phyloP scores from a whole-genome alignment of 2,329 filamentous ascomycete genomes.

The Pseudogymnoascus sp. region DNA sequence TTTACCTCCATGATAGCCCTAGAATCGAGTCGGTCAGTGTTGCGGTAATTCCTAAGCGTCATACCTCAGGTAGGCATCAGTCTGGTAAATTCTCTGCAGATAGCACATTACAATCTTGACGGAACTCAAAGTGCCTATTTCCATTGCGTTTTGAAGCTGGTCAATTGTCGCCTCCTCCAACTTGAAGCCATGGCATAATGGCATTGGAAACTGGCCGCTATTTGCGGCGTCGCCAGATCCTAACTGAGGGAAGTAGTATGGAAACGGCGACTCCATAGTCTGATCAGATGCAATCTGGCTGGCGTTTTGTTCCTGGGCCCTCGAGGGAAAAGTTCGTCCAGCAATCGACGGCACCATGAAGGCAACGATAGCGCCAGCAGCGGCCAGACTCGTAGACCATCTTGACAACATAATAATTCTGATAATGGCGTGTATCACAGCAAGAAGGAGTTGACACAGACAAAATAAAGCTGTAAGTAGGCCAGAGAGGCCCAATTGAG shows the following conservation, averaged over 20 bases:
- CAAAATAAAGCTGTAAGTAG: neutral
- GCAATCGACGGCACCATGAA: neutral
- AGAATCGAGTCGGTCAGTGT: conserved; percentile 3
- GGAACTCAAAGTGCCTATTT: conserved; percentile 44
- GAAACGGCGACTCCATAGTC: conserved; percentile 25
- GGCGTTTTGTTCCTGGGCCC: conserved; percentile 10
- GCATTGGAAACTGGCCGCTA: conserved; percentile 49
- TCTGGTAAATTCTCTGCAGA: conserved; percentile 50
- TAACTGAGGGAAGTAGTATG: conserved; percentile 32
- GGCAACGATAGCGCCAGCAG: neutral
- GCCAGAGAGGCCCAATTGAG: neutral
- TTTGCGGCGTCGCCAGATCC: conserved; percentile 24
- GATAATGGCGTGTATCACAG: neutral
- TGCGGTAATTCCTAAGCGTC: conserved; percentile 12
- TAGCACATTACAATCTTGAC: conserved; percentile 55
- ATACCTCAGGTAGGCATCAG: conserved; percentile 56
- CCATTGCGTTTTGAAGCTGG: conserved; percentile 46
- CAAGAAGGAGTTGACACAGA: neutral
- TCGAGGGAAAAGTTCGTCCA: neutral
- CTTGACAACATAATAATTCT: neutral
- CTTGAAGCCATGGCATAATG: conserved; percentile 46
- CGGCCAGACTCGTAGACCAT: neutral
- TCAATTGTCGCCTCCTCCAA: conserved; percentile 65
- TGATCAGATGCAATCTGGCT: conserved; percentile 25
- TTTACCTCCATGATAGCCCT: conserved; percentile 58